Base-by-base conservation (phyloP, 2,329 filamentous ascomycete species). In the Trichoderma atroviride region DNA sequence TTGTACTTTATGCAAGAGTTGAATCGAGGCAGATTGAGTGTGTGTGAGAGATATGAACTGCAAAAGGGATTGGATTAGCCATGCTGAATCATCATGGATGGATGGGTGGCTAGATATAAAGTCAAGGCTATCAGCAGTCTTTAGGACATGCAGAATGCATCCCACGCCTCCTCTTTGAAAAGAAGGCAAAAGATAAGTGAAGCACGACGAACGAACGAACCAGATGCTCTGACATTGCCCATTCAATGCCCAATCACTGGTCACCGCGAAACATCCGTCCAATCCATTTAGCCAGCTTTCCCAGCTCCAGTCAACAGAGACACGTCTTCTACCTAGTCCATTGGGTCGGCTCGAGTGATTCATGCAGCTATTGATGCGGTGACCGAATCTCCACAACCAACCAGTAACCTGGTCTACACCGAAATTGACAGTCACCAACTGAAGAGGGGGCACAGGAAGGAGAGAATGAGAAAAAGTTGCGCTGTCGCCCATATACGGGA, bases 401-500 rank as follows among this genome's bases (percentile, higher is more conserved):
- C 70, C 71, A 71, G 64, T 19, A 70, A 19, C 61, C 72, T 64
- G 35, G 70, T 67, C 57, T 67, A 64, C 71, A 73, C 72, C 72
- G 72, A 71, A 70, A 70, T 68, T 50, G 52, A 63, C 70, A 70
- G 27, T 55, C 61, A 22, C 16, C 57, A 37, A 55, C 31, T 40
- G 58, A 43, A 59, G 29, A 37, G 27, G n/a, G 37, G 40, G 37
- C 40, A 37, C 31, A 19, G n/a, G 29, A 56, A 37, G 29, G 13
- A 24, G 43, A 22, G 27, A 27, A n/a, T 19, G 7, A 14, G 55
- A 55, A 63, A 60, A 31, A 52, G 27, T 37, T 50, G 50, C 31
- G 64, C 31, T 58, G 64, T 43, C 64, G 64, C 64, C 64, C 50
- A 33, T 52, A 29, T 50, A 50, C 40, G 40, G 40, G 19, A 5